phyloP scores from a whole-genome alignment of 495 filamentous ascomycete genomes.

The Lepraria neglecta region DNA sequence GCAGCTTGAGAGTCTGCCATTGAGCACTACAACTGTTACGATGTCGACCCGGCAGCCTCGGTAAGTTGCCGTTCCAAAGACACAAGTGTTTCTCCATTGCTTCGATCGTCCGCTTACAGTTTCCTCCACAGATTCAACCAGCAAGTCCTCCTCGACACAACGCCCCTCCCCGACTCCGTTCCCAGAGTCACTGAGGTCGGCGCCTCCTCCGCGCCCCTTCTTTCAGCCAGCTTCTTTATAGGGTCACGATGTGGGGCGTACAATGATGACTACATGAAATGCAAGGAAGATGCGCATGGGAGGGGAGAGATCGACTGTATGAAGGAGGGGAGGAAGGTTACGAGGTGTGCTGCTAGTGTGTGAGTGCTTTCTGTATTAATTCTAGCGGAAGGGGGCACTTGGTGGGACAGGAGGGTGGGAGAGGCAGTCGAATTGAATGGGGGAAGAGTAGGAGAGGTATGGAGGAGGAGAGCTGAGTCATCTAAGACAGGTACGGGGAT shows the following conservation, averaged over 20 bases:
- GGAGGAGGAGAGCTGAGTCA: neutral
- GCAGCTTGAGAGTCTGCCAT: neutral
- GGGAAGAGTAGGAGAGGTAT: neutral
- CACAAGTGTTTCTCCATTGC: neutral
- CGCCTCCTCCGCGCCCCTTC: slow-evolving; percentile 79
- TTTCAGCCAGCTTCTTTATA: slow-evolving; percentile 95
- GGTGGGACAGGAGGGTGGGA: neutral
- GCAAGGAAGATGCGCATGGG: slow-evolving; percentile 86
- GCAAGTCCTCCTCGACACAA: slow-evolving; percentile 86
- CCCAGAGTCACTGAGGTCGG: slow-evolving; percentile 89
- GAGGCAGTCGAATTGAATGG: neutral
- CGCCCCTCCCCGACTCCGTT: slow-evolving; percentile 84
- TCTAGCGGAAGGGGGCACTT: neutral
- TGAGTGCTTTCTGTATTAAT: slow-evolving; percentile 46
- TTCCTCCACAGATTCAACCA: slow-evolving; percentile 72
- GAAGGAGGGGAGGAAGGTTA: slow-evolving; percentile 93
- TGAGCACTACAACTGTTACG: neutral
- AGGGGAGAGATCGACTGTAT: slow-evolving; percentile 89
- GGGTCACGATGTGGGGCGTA: slow-evolving; percentile 87
- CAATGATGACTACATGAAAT: slow-evolving; percentile 99
- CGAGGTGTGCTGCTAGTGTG: slow-evolving; percentile 92
- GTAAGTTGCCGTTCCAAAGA: slow-evolving; percentile 6
- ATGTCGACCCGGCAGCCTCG: slow-evolving; percentile 28
- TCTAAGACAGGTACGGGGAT: neutral
- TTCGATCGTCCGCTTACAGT: neutral